Base-by-base conservation (phyloP, 2,329 filamentous ascomycete species). In the Furcasterigmium sp. region DNA sequence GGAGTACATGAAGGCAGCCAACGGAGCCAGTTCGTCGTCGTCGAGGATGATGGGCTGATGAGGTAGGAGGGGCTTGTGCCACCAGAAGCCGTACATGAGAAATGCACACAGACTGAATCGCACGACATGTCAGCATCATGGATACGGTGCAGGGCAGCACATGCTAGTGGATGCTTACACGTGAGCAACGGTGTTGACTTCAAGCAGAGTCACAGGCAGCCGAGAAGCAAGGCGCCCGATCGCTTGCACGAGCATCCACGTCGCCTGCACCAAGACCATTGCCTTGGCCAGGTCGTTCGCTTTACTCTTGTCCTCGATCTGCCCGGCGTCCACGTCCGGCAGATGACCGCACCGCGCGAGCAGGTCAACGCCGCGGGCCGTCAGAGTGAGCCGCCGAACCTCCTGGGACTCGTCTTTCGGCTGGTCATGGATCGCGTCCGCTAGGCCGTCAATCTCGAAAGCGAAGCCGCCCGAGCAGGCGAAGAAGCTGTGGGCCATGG, bases 211-310 rank as follows among this genome's bases (percentile, higher is more conserved):
- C 10, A 69, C 45, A 1, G 66, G 62, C 1, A 67, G 47, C 6
- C 49, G 46, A 14, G 56, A 47, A 2, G 52, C 51, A 13, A 56
- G 45, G 1, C 65, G 56, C 3, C 56, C 57, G 17, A 65, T 47
- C 26, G 49, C 51, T 36, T 68, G 62, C 3, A 64, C 34, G 3
- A 63, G 42, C 44, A 68, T 62, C 65, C 65, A 69, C 13, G 46
- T 46, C 1, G 58, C 61, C 46, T 70, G 67, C 11, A 65, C 15
- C 36, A 56, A 57, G 3, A 61, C 60, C 10, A 69, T 49, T 1
- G 52, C 40, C 46, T 65, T 65, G 21, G 57, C 56, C 32, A 61
- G 55, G 5, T 47, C 46, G 43, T 65, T 57, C 14, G 55, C 56
- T 43, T 66, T 67, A 46, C 57, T 62, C 37, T 63, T 62, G 42